Evolutionary conservation across 306 rosid species (phyloP), one percentile per base, ranked within the genome.

Genomic region (Prosopis cineraria): DNA sequence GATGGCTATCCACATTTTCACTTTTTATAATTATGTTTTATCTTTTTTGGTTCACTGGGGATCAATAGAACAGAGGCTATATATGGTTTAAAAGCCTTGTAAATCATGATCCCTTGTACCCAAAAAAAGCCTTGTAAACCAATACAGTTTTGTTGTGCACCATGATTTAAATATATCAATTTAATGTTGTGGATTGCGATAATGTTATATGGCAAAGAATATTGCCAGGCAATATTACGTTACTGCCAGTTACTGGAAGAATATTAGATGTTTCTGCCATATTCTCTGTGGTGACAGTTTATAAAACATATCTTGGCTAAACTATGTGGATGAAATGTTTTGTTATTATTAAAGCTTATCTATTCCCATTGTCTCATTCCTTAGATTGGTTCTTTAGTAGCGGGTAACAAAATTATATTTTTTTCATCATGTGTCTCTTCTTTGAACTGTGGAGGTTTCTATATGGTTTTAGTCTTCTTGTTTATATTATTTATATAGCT

Each of bases 271-370:
- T 79, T 64, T 79, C 16, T 79, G 65, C 39, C 64, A 25, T 59
- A 43, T 77, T 82, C 68, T 70, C 44, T 47, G 10, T 30, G 7
- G 22, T 67, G 58, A 13, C 37, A 33, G 53, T 55, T 82, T 55
- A 19, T 66, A 22, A 37, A 82, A 77, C 44, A 55, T 37, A 48
- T 72, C 14, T 55, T 48, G 40, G 19, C 40, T 72, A 78, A 74
- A 68, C 24, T 43, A 10, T 14, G n/a, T 13, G 39, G 39, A 37
- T n/a, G 59, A 73, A 73, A 31, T 69, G 74, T 47, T 60, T n/a
- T 40, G 56, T 69, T 24, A 14, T 37, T 64, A 52, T 29, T 27
- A 40, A 40, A 40, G 53, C 47, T 62, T 52, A 30, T 78, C 45
- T 60, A 59, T 12, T 69, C 43, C 30, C 63, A 47, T 37, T 43